Evolutionary conservation across 495 filamentous ascomycete genomes (phyloP), one percentile per base, ranked within the genome.

Genomic region (Aspergillus hancockii): DNA sequence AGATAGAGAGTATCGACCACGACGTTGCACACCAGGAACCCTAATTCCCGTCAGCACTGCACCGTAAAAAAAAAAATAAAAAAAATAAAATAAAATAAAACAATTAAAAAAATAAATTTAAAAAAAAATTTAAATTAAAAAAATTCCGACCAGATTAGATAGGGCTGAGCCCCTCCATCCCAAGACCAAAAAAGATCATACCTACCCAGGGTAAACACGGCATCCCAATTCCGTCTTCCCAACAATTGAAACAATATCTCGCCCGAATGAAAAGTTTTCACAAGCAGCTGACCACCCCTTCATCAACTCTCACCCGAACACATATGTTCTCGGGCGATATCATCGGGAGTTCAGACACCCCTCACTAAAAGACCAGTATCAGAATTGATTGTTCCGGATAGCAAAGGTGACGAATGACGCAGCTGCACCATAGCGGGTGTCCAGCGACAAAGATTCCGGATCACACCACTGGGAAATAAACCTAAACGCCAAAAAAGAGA

Each of bases 391-490:
- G 32, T 46, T 45, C 18, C 30, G 21, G 55, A 50, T 47, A 23
- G 21, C 43, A 21, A 47, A 41, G 38, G 38, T 3, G 43, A 47
- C 43, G 43, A 47, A 38, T 53, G 32, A 40, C 32, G 51, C 51
- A 40, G 51, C 21, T 19, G 51, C 51, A 40, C 32, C 21, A 19
- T 8, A n/a, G 41, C 41, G 43, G 43, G 1, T 22, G 43, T 47
- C 12, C 19, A 47, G 49, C 54, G 45, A 52, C 23, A 36, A n/a
- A 52, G 53, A 56, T 56, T 38, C 59, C 59, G 59, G 59, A 61
- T 61, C 59, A 61, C 59, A 61, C 59, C 59, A 61, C 59, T 61
- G 59, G 54, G 58, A 8, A n/a, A 41, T 3, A 6, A 14, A 41
- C n/a, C n/a, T n/a, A 41, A 41, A 18, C n/a, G 14, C 34, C 34